Conservation (phyloP, 108 stramenopile species). For the Cyclotella cryptica region DNA sequence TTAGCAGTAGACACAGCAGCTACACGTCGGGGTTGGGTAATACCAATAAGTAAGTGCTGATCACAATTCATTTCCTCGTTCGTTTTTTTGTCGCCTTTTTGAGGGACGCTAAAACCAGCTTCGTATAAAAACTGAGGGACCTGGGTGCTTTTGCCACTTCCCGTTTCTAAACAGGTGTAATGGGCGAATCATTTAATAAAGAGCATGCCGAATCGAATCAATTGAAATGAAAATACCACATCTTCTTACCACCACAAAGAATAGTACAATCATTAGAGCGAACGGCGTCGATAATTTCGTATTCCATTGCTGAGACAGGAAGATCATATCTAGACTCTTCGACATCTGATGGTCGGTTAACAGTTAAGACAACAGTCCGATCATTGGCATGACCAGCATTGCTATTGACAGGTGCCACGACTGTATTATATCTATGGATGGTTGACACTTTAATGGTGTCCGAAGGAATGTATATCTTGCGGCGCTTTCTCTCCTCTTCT, state of each 20-base stretch:
- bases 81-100: conserved; percentile 19
- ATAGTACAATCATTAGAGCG: conserved; percentile 92
- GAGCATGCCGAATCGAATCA: conserved; percentile 35
- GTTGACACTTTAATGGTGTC: conserved; percentile 42
- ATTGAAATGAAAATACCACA: conserved; percentile 71
- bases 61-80: conserved; percentile 11
- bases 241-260: conserved; percentile 69
- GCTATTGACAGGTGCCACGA: conserved; percentile 2
- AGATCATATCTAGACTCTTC: conserved; percentile 83
- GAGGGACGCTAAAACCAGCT: conserved; percentile 75
- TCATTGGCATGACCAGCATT: conserved; percentile 34
- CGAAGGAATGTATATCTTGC: conserved; percentile 40
- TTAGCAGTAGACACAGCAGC: conserved; percentile 97
- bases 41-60: conserved; percentile 69
- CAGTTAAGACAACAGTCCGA: conserved; percentile 49
- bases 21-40: conserved; percentile 96
- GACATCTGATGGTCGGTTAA: conserved; percentile 69
- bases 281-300: conserved; percentile 97
- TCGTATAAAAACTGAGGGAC: conserved; percentile 98
- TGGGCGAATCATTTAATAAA: background rate
- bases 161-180: conserved; percentile 45
- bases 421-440: conserved; percentile 43
- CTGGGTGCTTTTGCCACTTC: conserved; percentile 86
- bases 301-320: conserved; percentile 98
- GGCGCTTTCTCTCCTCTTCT: conserved; percentile 52